Base-by-base conservation (phyloP, 306 rosid genomes). In the Echinosophora koreensis region DNA sequence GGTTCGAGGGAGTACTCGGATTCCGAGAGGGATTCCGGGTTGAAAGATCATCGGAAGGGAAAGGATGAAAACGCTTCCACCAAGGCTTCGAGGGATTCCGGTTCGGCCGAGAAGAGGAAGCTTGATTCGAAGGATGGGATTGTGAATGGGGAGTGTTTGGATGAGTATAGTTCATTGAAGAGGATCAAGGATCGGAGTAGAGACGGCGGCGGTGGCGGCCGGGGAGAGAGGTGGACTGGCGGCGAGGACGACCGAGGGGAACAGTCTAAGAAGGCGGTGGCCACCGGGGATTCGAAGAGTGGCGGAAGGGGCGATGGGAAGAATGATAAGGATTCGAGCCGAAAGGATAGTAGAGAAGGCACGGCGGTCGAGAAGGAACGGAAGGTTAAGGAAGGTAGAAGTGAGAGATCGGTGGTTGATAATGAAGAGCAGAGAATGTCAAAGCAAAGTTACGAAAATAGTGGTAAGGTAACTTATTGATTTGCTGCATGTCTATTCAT, bases 221-320 rank as follows among this genome's bases (percentile, higher is more conserved):
- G 89, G 12, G 92, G 84, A 42, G 99, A 95, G 46, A 81, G 99
- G 84, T 92, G 99, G 99, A 88, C 90, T 77, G 97, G 97, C 4
- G 96, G 93, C 8, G 96, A 90, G 3, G 93, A 87, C 34, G 93
- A 87, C 41, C 84, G 85, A 28, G 82, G 80, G 22, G 90, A 87
- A 39, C 92, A 87, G 32, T 85, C 86, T 1, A 94, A 86, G 89
- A 94, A 87, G 84, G 69, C 82, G 0, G 71, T 80, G 3, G 69
- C 83, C 0, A 35, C 39, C 39, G 90, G 88, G 47, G 98, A 92
- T 76, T 86, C 91, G 14, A 94, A 90, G 93, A 90, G 88, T 52
- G 77, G 97, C 61, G 84, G 92, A 3, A 91, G 85, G 84, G 74
- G 89, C 37, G 97, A 89, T 34, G 97, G 96, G 79, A 92, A 88